phyloP scores from a whole-genome alignment of 176 grass and related monocot species.

The Ampelocalamus luodianensis region DNA sequence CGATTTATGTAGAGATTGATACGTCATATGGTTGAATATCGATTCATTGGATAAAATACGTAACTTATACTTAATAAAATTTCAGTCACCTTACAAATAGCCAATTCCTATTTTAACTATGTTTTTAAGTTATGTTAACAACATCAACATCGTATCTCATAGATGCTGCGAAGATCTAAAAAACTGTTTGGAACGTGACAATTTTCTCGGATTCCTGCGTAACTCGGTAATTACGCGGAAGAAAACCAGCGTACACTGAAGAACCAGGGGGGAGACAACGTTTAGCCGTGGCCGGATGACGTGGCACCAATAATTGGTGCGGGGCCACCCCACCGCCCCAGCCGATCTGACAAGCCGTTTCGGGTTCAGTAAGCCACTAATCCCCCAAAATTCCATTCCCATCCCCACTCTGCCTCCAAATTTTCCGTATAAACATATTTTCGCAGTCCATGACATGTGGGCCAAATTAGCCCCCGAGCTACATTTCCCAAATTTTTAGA shows the following conservation, averaged over 20 bases:
- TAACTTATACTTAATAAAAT: too few relatives aligned
- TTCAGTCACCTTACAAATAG: too few relatives aligned
- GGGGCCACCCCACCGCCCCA: constrained; percentile 29
- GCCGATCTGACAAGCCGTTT: constrained; percentile 44
- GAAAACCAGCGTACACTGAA: not conserved
- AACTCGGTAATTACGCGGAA: not conserved
- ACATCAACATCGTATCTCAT: not conserved
- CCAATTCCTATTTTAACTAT: too few relatives aligned
- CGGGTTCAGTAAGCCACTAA: constrained; percentile 11
- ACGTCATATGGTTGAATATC: too few relatives aligned
- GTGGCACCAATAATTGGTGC: constrained; percentile 51
- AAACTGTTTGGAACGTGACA: not conserved
- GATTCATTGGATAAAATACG: too few relatives aligned
- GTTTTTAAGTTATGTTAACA: not conserved
- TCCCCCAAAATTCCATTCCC: constrained; percentile 25
- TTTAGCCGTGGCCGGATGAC: constrained; percentile 20
- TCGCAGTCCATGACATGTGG: constrained; percentile 10
- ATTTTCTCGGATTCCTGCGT: too few relatives aligned
- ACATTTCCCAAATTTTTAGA: constrained; percentile 17
- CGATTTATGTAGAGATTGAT: too few relatives aligned
- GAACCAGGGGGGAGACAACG: not conserved
- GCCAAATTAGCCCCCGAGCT: not conserved
- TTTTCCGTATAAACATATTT: not conserved
- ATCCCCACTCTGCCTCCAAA: not conserved
- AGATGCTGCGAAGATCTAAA: not conserved